phyloP scores from a whole-genome alignment of 2,329 filamentous ascomycete genomes.

The Stagonosporopsis vannaccii region DNA sequence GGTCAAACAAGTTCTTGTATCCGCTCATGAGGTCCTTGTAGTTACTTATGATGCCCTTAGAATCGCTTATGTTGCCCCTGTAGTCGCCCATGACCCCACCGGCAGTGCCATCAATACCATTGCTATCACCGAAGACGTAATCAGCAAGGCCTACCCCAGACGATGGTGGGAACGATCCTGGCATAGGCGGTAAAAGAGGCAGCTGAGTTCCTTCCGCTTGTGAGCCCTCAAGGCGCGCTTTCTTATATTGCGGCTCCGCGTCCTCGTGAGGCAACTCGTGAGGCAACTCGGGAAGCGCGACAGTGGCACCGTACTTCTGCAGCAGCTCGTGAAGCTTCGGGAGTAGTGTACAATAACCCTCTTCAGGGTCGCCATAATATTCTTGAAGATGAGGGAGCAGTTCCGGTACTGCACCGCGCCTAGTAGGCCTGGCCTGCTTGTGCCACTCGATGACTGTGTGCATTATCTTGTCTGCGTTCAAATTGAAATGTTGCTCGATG shows the following conservation, averaged over 20 bases:
- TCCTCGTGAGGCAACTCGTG: neutral
- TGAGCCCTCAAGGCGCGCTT: neutral
- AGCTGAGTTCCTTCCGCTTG: neutral
- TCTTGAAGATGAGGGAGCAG: neutral
- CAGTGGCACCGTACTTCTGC: constrained; percentile 10
- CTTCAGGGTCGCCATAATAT: neutral
- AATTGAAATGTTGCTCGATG: constrained; percentile 34
- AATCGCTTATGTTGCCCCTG: neutral
- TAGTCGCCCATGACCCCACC: neutral
- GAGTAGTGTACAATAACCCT: neutral
- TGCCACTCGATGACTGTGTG: constrained; percentile 32
- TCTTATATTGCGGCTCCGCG: constrained; percentile 3
- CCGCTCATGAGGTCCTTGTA: neutral
- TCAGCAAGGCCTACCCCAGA: neutral
- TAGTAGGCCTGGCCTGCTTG: neutral
- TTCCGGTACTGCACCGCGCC: neutral
- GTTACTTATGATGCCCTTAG: neutral
- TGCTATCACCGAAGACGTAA: neutral
- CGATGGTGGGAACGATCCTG: neutral
- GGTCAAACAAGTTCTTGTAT: neutral
- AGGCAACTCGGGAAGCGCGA: constrained; percentile 2
- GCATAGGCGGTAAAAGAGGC: neutral
- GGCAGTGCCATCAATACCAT: neutral
- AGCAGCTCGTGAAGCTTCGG: constrained; percentile 1
- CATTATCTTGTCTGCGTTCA: constrained; percentile 33